A percentile compares a stretch with the other conserved stretches of the same genome.
phyloP scores from a whole-genome alignment of 176 grass and related monocot genomes.

The Dendrocalamus sinicus region DNA sequence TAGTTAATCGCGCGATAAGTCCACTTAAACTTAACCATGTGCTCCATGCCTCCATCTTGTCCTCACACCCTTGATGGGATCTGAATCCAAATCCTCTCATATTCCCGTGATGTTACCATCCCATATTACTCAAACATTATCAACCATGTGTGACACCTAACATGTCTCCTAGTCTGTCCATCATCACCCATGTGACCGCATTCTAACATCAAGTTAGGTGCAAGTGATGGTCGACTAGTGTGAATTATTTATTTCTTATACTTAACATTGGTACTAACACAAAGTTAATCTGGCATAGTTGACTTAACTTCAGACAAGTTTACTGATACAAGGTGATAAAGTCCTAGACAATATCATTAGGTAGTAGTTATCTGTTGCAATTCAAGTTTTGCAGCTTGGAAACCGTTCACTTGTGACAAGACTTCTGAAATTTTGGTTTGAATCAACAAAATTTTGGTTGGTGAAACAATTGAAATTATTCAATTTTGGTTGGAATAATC shows the following conservation, averaged over 20 bases:
- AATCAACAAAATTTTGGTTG: neutral
- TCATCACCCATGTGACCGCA: conserved; percentile 67
- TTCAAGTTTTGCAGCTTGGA: conserved; percentile 1
- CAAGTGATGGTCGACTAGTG: conserved; percentile 24
- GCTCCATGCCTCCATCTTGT: conserved; percentile 46
- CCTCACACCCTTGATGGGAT: conserved; percentile 67
- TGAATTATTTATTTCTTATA: conserved; percentile 12
- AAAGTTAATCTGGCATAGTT: conserved; percentile 41
- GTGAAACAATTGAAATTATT: neutral
- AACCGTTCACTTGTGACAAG: neutral
- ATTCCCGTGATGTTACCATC: conserved; percentile 70
- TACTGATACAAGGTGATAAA: conserved; percentile 18
- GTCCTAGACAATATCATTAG: neutral
- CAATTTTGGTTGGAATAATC: neutral
- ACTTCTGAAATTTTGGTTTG: neutral
- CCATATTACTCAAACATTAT: conserved; percentile 54
- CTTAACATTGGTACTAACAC: neutral
- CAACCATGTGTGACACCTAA: conserved; percentile 73
- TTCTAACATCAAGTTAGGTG: conserved; percentile 49
- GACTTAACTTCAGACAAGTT: conserved; percentile 35
- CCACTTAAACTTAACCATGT: conserved; percentile 63
- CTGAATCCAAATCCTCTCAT: conserved; percentile 69
- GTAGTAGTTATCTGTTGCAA: neutral
- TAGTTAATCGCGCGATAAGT: conserved; percentile 30
- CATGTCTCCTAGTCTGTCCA: conserved; percentile 59